Conservation (phyloP, 1,139 yeast genomes). For the Nakaseomyces bracarensis region DNA sequence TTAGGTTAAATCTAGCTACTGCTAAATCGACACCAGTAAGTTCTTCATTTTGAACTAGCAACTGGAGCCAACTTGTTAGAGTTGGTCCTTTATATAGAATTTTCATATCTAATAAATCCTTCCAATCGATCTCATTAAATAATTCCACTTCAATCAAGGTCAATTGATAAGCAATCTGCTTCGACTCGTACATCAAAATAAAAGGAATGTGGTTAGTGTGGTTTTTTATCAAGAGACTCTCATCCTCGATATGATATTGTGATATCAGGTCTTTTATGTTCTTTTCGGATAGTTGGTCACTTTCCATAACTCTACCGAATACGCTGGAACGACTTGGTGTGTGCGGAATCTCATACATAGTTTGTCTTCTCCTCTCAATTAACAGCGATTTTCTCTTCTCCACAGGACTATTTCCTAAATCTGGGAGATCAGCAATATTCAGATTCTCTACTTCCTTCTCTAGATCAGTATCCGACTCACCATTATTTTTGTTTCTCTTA, state of each 20-base stretch:
- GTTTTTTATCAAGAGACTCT: slow-evolving; percentile 21
- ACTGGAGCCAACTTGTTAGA: slow-evolving; percentile 80
- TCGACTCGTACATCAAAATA: slow-evolving; percentile 61
- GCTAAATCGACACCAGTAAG: slow-evolving; percentile 73
- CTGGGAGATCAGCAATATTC: slow-evolving; percentile 20
- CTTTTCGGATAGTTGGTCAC: slow-evolving; percentile 11
- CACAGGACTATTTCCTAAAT: slow-evolving; percentile 15
- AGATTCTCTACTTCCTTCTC: slow-evolving; percentile 30
- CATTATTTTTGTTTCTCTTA: slow-evolving; percentile 11
- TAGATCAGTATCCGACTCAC: slow-evolving; percentile 16
- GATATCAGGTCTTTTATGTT: slow-evolving; percentile 23
- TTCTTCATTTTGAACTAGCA: slow-evolving; percentile 52
- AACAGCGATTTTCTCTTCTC: slow-evolving; percentile 30
- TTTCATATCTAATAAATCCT: slow-evolving; percentile 68
- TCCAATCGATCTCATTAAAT: slow-evolving; percentile 83
- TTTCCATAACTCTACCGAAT: slow-evolving; percentile 6
- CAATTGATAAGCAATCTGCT: slow-evolving; percentile 64
- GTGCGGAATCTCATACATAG: slow-evolving; percentile 28
- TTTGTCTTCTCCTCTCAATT: slow-evolving; percentile 35
- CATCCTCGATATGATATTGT: slow-evolving; percentile 24
- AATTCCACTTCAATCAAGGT: slow-evolving; percentile 83
- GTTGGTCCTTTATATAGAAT: slow-evolving; percentile 65
- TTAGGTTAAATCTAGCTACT: slow-evolving; percentile 78
- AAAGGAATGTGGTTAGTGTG: slow-evolving; percentile 61
- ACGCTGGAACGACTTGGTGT: slow-evolving; percentile 14